Evolutionary conservation across 495 filamentous ascomycete species (phyloP), one percentile per base, ranked within the genome.

Genomic region (Xylaria grammica): DNA sequence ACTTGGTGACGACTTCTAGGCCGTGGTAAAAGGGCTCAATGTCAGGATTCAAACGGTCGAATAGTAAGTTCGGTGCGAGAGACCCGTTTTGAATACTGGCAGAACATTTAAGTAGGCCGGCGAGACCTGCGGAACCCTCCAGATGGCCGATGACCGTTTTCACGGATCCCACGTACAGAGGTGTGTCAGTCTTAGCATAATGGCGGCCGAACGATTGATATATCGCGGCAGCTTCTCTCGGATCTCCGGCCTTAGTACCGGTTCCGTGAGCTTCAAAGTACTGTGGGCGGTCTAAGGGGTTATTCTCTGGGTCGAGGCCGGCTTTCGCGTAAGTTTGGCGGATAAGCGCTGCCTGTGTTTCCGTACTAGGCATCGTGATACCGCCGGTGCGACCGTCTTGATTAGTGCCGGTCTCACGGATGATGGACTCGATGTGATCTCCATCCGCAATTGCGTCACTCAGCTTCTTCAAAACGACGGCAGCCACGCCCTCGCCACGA

Each of bases 371-470:
- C 36, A 79, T 56, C 0, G 77, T 83, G 26, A 85, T 80, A 22
- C 71, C 74, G 20, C 71, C 68, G 1, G 77, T 74, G 45, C 78
- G 79, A 42, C 85, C 84, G 61, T 88, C 84, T 36, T 85, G 77
- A 61, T 89, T 89, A 27, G 84, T 67, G 0, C 78, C 80, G 9
- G 78, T 82, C 2, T 78, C 82, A 17, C 84, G 79, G 60, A 92
- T 86, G 4, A 91, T 71, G n/a, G 78, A 82, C 17, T 86, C 78
- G 34, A 91, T 86, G 0, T 82, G 81, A 59, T 85, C 77, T 2
- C 78, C 77, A 54, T 83, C 81, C 2, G 67, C 59, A 3, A 83
- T 53, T 0, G 83, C 89, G 42, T 84, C 78, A 52, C 20, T 79
- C 69, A 90, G 75, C 10, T 68, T 69, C 67, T 91, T 92, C 11